phyloP scores from a whole-genome alignment of 192 early-diverging fungal genomes.

The Glomus cerebriforme region DNA sequence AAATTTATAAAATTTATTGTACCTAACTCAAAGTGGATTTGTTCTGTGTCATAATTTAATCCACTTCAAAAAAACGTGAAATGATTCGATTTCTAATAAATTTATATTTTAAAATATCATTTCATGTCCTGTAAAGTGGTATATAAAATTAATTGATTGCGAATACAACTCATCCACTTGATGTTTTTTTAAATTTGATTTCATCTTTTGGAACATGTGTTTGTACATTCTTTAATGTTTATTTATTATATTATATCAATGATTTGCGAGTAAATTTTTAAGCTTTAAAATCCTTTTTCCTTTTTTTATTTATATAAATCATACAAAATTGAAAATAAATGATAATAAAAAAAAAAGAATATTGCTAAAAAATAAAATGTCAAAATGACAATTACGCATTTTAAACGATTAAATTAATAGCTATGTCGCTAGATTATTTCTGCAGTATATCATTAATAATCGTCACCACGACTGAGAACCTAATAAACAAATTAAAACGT shows the following conservation, averaged over 20 bases:
- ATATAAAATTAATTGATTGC: not conserved
- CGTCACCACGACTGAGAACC: slow-evolving; percentile 46
- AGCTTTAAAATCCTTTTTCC: too few species aligned
- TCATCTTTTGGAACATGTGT: not conserved
- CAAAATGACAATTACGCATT: too few species aligned
- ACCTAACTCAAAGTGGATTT: not conserved
- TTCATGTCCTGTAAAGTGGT: not conserved
- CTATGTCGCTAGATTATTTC: too few species aligned
- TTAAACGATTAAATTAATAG: too few species aligned
- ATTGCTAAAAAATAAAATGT: too few species aligned
- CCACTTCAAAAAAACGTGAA: not conserved
- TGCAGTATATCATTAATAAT: slow-evolving; percentile 36
- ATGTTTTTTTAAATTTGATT: not conserved
- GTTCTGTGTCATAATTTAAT: not conserved
- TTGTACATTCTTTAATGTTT: not conserved
- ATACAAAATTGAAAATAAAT: not conserved
- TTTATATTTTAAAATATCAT: not conserved
- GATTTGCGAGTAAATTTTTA: not conserved
- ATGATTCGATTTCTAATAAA: not conserved
- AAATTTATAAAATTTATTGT: not conserved
- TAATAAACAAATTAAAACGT: not conserved
- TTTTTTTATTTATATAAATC: not conserved
- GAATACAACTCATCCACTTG: not conserved
- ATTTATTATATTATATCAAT: too few species aligned
- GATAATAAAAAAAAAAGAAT: not conserved